phyloP scores from a whole-genome alignment of 1,284 basidiomycete genomes.

The Malassezia psittaci region DNA sequence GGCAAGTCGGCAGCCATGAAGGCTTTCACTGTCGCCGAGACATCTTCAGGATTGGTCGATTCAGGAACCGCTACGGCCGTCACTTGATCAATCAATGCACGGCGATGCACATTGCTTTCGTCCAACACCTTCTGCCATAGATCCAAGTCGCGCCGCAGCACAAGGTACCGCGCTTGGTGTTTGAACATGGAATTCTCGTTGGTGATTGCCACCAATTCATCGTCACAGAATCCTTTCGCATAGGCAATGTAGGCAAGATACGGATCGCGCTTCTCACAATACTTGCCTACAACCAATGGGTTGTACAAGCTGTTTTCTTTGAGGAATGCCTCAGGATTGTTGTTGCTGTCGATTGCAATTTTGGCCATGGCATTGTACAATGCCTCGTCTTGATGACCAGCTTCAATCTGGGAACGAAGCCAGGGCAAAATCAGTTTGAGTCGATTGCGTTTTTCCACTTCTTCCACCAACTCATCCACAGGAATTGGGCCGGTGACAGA shows the following conservation, averaged over 20 bases:
- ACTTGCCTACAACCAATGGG: conserved; percentile 90
- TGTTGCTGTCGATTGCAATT: conserved; percentile 97
- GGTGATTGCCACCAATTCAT: conserved; percentile 91
- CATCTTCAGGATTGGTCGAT: conserved; percentile 95
- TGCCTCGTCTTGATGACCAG: conserved; percentile 80
- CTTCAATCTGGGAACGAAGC: conserved; percentile 84
- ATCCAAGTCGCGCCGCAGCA: conserved; percentile 88
- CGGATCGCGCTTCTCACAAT: conserved; percentile 97
- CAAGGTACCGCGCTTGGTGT: conserved; percentile 94
- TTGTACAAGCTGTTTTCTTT: conserved; percentile 99
- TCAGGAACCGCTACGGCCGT: conserved; percentile 76
- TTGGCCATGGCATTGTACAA: conserved; percentile 96
- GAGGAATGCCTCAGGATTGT: conserved; percentile 91
- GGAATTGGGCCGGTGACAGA: conserved; percentile 96
- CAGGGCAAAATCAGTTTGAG: conserved; percentile 94
- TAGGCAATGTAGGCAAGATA: conserved; percentile 99
- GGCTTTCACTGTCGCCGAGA: conserved; percentile 95
- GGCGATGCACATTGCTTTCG: conserved; percentile 80
- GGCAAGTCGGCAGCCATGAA: conserved; percentile 96
- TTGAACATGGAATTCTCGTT: conserved; percentile 99
- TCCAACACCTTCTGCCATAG: conserved; percentile 92
- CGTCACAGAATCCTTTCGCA: conserved; percentile 97
- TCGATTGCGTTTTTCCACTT: conserved; percentile 77
- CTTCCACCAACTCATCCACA: conserved; percentile 64
- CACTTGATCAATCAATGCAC: conserved; percentile 88